These are phyloP conservation scores for Cicer yamashitae DNA, from an alignment of 306 rosid species.

Conservation along the genomic window DNA sequence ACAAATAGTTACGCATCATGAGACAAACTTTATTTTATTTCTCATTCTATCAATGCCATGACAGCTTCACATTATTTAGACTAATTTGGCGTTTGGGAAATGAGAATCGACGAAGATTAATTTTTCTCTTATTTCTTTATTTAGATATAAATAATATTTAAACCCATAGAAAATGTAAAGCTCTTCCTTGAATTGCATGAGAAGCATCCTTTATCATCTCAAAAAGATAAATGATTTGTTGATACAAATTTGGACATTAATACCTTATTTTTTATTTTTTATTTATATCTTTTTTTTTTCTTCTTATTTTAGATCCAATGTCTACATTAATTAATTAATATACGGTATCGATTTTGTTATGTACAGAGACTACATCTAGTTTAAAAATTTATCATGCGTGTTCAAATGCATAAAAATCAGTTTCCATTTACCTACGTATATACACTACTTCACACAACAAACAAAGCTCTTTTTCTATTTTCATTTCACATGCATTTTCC, in stretches of 20 bases:
- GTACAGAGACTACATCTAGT: no score
- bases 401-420: slow-evolving; percentile 31
- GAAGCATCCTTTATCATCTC: slow-evolving; percentile 27
- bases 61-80: slow-evolving; percentile 23
- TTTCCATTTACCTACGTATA: background rate
- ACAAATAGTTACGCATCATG: no score
- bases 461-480: background rate
- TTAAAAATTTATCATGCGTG: background rate
- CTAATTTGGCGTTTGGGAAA: slow-evolving; percentile 37
- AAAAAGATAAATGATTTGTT: background rate
- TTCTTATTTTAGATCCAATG: no score
- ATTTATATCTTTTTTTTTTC: no score
- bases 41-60: slow-evolving; percentile 4
- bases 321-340: no score
- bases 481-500: slow-evolving; percentile 28
- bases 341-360: no score
- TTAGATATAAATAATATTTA: background rate
- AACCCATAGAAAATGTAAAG: slow-evolving; percentile 31
- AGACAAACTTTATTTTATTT: slow-evolving; percentile 3
- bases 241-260: no score
- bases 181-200: slow-evolving; percentile 28
- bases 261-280: no score
- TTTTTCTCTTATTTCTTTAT: slow-evolving; percentile 3
- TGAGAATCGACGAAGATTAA: background rate
- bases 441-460: slow-evolving; percentile 20